Evolutionary conservation across 805 yeast genomes (phyloP).

Genomic region (Yamadazyma scolyti): DNA sequence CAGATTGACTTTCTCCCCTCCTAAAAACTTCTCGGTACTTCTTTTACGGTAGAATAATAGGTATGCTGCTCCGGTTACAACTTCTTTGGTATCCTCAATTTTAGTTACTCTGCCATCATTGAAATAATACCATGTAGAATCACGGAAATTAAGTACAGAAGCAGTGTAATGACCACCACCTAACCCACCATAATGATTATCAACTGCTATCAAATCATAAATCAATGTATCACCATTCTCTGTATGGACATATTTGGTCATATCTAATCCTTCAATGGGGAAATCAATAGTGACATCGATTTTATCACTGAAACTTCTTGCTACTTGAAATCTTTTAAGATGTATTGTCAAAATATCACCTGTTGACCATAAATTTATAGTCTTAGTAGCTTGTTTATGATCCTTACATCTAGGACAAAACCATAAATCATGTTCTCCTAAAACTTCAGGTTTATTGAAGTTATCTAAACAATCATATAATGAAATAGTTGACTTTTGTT

Average conservation of each 20-base stretch:
- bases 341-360: constrained; percentile 91
- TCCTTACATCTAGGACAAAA: constrained; percentile 88
- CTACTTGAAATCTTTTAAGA: constrained; percentile 83
- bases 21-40: constrained; percentile 33
- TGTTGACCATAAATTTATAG: constrained; percentile 87
- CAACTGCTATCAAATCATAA: constrained; percentile 89
- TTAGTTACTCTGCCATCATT: constrained; percentile 77
- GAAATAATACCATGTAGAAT: constrained; percentile 80
- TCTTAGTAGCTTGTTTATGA: constrained; percentile 86
- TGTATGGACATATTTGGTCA: constrained; percentile 52
- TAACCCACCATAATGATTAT: constrained; percentile 91
- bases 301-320: constrained; percentile 82
- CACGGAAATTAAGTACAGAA: constrained; percentile 73
- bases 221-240: constrained; percentile 33
- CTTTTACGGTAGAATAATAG: constrained; percentile 75
- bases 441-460: constrained; percentile 77
- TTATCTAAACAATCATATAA: constrained; percentile 69
- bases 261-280: constrained; percentile 79
- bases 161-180: constrained; percentile 99
- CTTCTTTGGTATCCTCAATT: constrained; percentile 52
- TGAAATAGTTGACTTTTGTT: constrained; percentile 44
- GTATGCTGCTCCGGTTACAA: constrained; percentile 79
- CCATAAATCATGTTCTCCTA: constrained; percentile 90
- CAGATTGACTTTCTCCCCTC: constrained; percentile 43
- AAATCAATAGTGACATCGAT: constrained; percentile 81